phyloP scores from a whole-genome alignment of 2,329 filamentous ascomycete species.

The Penicillium capsulatum region DNA sequence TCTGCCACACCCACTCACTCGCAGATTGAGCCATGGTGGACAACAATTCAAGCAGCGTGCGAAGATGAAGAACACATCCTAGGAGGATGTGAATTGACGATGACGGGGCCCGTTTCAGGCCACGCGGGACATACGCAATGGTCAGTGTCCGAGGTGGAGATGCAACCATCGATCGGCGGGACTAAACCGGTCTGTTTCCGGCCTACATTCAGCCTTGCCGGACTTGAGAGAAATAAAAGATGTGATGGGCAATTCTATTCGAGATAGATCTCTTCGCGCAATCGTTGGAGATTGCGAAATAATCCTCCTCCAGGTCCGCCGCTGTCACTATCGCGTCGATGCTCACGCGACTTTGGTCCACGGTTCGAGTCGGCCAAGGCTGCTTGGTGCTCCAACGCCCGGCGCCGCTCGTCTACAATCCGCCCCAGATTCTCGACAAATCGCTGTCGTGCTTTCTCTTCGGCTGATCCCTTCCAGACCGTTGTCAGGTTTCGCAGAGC shows the following conservation, averaged over 20 bases:
- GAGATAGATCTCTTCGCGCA: conserved; percentile 53
- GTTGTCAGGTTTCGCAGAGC: conserved; percentile 68
- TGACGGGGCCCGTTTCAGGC: conserved; percentile 8
- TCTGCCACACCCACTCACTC: conserved; percentile 23
- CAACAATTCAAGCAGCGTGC: too few relatives aligned
- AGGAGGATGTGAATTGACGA: too few relatives aligned
- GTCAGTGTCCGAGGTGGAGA: conserved; percentile 8
- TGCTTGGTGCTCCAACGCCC: conserved; percentile 41
- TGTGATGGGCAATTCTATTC: conserved; percentile 33
- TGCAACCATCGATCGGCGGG: conserved; percentile 2
- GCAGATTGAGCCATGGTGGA: background rate
- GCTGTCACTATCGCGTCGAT: conserved; percentile 29
- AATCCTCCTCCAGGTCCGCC: conserved; percentile 48
- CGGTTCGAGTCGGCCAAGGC: too few relatives aligned
- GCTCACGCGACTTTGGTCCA: conserved; percentile 21
- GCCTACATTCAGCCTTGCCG: too few relatives aligned
- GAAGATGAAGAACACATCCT: too few relatives aligned
- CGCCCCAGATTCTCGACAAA: conserved; percentile 79
- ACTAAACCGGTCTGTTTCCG: too few relatives aligned
- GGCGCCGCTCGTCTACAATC: conserved; percentile 71
- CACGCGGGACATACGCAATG: conserved; percentile 22
- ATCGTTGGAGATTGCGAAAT: conserved; percentile 50
- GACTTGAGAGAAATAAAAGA: too few relatives aligned
- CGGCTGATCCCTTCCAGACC: conserved; percentile 95
- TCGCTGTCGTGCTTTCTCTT: conserved; percentile 77